Evolutionary conservation across 2,329 filamentous ascomycete species (phyloP), one percentile per base, ranked within the genome.

Genomic region (Ophiostoma pallidulum): DNA sequence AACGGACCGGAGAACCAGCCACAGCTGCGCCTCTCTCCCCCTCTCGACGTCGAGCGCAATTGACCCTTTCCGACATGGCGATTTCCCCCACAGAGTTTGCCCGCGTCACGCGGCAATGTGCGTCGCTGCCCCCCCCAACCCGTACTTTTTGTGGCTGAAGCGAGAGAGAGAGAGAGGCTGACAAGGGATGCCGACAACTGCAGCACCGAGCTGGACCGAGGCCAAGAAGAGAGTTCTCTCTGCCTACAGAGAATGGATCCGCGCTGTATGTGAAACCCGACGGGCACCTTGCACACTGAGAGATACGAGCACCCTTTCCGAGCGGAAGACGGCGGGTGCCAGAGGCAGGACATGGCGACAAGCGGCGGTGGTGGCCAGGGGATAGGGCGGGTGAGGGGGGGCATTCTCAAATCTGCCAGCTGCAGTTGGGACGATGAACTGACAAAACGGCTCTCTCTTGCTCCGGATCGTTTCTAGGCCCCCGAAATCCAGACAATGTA

Each of bases 401-500:
- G n/a, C n/a, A n/a, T n/a, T n/a, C n/a, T n/a, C n/a, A n/a, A n/a
- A n/a, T n/a, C n/a, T n/a, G n/a, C n/a, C n/a, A n/a, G n/a, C n/a
- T n/a, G n/a, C n/a, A n/a, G n/a, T n/a, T n/a, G n/a, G n/a, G n/a
- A n/a, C n/a, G n/a, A n/a, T n/a, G n/a, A n/a, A n/a, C n/a, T n/a
- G n/a, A n/a, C n/a, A n/a, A n/a, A 18, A 49, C 18, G 19, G 10
- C 22, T 20, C 6, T 39, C 12, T 14, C 31, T 4, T 14, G 7
- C 4, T 57, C n/a, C n/a, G n/a, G n/a, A n/a, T n/a, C n/a, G n/a
- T 31, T 4, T 33, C 3, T 31, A 98, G 92, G 89, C 89, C 35
- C 91, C 92, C 52, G 90, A 97, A 66, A 91, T 98, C 63, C 92
- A 97, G 68, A 85, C 81, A 53, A 95, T 97, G 88, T 98, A 98